A percentile compares a stretch with the other conserved stretches of the same genome.
Conservation (phyloP, 768 basidiomycete genomes). For the Russula emetica region DNA sequence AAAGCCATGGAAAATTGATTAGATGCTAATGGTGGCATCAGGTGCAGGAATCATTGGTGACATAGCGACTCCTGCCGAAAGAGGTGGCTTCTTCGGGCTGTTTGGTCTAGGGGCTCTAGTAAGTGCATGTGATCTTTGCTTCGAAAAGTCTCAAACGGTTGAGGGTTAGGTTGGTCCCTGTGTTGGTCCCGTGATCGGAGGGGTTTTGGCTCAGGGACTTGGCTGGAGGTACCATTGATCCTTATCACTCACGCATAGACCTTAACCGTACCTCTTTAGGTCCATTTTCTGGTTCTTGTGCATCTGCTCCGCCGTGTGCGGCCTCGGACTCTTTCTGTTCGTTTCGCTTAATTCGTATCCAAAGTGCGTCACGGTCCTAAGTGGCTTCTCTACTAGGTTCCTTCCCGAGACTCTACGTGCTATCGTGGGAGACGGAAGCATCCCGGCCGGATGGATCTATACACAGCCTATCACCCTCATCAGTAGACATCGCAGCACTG, state of each 20-base stretch:
- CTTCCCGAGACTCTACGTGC: constrained; percentile 48
- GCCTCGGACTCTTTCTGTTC: constrained; percentile 37
- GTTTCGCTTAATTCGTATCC: constrained; percentile 13
- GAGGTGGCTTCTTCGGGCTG: constrained; percentile 70
- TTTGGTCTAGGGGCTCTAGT: constrained; percentile 66
- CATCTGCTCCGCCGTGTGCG: constrained; percentile 36
- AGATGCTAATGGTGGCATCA: constrained; percentile 26
- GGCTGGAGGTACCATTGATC: constrained; percentile 33
- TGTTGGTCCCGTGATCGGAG: constrained; percentile 49
- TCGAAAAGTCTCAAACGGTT: not conserved
- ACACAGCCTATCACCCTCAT: constrained; percentile 36
- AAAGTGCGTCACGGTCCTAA: not conserved
- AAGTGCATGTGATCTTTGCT: constrained; percentile 26
- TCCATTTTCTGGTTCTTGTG: constrained; percentile 45
- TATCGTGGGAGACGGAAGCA: constrained; percentile 43
- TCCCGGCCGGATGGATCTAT: constrained; percentile 34
- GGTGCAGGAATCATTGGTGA: constrained; percentile 78
- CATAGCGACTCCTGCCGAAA: constrained; percentile 65
- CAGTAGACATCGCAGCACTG: constrained; percentile 25
- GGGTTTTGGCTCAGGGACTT: constrained; percentile 33
- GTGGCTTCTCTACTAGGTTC: constrained; percentile 34
- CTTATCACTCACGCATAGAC: not conserved
- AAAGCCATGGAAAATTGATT: not conserved
- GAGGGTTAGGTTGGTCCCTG: constrained; percentile 34
- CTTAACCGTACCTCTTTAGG: constrained; percentile 27